A percentile compares a stretch with the other conserved stretches of the same genome.
These are phyloP conservation scores for Botryotinia convoluta DNA, from an alignment of 2,329 filamentous ascomycete species.

Conservation along the genomic window DNA sequence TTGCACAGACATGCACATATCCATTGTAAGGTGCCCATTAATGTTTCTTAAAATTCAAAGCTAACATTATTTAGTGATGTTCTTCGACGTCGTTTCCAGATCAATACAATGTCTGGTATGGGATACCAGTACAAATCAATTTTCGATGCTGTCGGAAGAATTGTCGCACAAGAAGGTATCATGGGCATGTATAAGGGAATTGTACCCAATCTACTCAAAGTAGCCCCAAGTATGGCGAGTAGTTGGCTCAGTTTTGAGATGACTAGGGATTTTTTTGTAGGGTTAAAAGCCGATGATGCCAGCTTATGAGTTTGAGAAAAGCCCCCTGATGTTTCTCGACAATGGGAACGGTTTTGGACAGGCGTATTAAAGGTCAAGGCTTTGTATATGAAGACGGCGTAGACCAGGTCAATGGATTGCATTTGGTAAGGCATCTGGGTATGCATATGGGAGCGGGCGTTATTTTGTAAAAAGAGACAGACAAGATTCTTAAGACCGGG, in stretches of 20 bases:
- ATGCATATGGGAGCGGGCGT: slow-evolving; percentile 35
- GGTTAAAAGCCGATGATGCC: slow-evolving; percentile 47
- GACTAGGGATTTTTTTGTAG: slow-evolving; percentile 80
- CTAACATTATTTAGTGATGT: slow-evolving; percentile 64
- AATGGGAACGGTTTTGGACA: slow-evolving; percentile 10
- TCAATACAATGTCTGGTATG: slow-evolving; percentile 99
- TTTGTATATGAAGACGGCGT: slow-evolving; percentile 34
- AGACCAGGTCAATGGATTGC: slow-evolving; percentile 25
- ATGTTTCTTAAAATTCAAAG: slow-evolving; percentile 25
- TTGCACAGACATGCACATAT: slow-evolving; percentile 97
- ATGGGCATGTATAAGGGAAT: slow-evolving; percentile 93
- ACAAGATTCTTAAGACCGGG: slow-evolving; percentile 21
- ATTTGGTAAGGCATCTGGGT: slow-evolving; percentile 34
- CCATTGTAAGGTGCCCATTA: slow-evolving; percentile 71
- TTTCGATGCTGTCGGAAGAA: slow-evolving; percentile 76
- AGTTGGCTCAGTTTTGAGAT: slow-evolving; percentile 98
- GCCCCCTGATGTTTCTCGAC: slow-evolving; percentile 8
- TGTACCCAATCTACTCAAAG: slow-evolving; percentile 90
- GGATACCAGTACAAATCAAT: slow-evolving; percentile 93
- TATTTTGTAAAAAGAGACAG: slow-evolving; percentile 34
- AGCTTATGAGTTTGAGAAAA: slow-evolving; percentile 26
- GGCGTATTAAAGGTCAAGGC: slow-evolving; percentile 26
- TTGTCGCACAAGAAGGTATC: slow-evolving; percentile 79
- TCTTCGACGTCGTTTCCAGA: slow-evolving; percentile 88
- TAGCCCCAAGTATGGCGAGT: slow-evolving; percentile 96